phyloP scores from a whole-genome alignment of 371 early-diverging fungal species.

The Zychaea mexicana region DNA sequence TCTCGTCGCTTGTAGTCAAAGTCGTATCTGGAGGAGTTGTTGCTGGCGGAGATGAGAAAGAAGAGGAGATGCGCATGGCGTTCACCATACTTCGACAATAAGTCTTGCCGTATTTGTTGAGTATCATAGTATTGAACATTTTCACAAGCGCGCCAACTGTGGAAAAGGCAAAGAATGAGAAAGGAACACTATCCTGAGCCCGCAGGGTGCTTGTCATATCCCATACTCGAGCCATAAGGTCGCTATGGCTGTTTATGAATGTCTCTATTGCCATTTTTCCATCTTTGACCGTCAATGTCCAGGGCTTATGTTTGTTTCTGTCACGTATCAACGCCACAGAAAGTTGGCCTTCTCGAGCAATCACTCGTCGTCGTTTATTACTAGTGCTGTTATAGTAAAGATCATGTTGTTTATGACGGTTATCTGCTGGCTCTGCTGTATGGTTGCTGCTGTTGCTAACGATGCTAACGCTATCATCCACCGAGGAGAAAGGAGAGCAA shows the following conservation, averaged over 20 bases:
- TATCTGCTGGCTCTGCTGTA: background rate
- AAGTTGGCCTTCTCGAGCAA: constrained; percentile 4
- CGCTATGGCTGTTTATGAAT: constrained; percentile 7
- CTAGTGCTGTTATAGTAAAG: background rate
- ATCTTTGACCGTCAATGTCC: constrained; percentile 6
- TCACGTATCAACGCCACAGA: background rate
- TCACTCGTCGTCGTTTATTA: constrained; percentile 6
- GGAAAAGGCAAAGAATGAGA: constrained; percentile 2
- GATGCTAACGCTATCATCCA: too few relatives aligned
- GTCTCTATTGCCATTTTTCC: constrained; percentile 11
- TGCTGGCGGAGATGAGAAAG: background rate
- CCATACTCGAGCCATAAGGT: constrained; percentile 6
- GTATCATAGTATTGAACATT: constrained; percentile 8
- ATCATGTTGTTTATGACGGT: background rate
- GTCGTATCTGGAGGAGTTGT: background rate
- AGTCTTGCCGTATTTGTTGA: constrained; percentile 13
- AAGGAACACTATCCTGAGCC: constrained; percentile 9
- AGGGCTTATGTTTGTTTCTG: constrained; percentile 2
- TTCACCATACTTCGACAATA: constrained; percentile 11
- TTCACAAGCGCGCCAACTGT: constrained; percentile 2
- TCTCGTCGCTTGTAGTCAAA: too few relatives aligned
- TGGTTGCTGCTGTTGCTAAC: background rate
- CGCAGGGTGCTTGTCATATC: constrained; percentile 4
- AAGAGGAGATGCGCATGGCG: background rate
- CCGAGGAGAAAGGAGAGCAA: too few relatives aligned